A percentile compares a stretch with the other conserved stretches of the same genome.
These are phyloP conservation scores for Farysia itapuensis DNA, from an alignment of 1,284 basidiomycete species.

Conservation along the genomic window DNA sequence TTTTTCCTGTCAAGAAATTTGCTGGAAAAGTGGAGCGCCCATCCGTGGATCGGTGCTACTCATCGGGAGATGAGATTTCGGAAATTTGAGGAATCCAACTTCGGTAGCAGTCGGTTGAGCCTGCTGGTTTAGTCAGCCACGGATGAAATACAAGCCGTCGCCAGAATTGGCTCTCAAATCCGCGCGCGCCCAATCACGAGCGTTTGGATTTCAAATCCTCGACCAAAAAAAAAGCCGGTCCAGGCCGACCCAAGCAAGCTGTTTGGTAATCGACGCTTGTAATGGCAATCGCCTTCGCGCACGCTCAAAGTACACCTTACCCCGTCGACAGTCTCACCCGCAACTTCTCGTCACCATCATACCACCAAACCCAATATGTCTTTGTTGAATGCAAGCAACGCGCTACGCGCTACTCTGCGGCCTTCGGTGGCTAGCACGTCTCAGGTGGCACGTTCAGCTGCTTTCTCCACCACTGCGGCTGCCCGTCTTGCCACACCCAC, in stretches of 20 bases:
- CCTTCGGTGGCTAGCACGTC: slow-evolving; percentile 22
- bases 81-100: too few relatives aligned
- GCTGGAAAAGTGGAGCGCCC: too few relatives aligned
- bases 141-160: too few relatives aligned
- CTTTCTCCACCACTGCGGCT: slow-evolving; percentile 47
- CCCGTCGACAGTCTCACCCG: not conserved
- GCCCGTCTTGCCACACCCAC: slow-evolving; percentile 52
- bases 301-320: not conserved
- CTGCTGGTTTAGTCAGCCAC: too few relatives aligned
- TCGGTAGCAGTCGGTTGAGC: too few relatives aligned
- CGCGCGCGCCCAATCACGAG: slow-evolving; percentile 1
- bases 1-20: too few relatives aligned
- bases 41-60: too few relatives aligned
- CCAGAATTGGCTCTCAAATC: too few relatives aligned
- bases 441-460: not conserved
- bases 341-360: not conserved
- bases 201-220: slow-evolving; percentile 3
- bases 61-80: too few relatives aligned
- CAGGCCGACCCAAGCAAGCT: not conserved
- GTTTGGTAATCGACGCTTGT: slow-evolving; percentile 1
- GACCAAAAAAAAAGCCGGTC: not conserved
- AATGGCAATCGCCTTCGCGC: not conserved
- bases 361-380: slow-evolving; percentile 9
- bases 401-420: slow-evolving; percentile 26
- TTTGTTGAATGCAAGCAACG: slow-evolving; percentile 28